phyloP scores from a whole-genome alignment of 768 basidiomycete species.

The Tubosaeta sp. region DNA sequence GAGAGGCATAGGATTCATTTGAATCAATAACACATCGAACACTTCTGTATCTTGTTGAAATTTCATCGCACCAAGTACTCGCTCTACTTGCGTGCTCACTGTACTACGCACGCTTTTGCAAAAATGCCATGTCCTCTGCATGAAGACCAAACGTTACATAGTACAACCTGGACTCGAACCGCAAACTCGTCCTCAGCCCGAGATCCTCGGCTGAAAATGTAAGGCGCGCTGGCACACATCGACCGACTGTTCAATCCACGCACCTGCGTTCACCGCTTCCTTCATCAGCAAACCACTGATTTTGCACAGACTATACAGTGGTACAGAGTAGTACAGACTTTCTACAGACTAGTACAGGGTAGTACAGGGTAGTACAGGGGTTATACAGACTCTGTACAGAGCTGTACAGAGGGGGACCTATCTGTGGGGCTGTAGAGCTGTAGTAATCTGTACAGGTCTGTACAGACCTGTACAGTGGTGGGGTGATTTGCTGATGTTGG shows the following conservation, averaged over 20 bases:
- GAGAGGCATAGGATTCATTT: background rate
- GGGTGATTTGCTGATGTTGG: no score
- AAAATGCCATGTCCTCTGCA: slow-evolving; percentile 48
- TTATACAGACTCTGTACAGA: no score
- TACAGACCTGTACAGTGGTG: no score
- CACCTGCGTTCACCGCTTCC: slow-evolving; percentile 48
- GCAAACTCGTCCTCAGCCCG: slow-evolving; percentile 41
- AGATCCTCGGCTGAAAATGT: slow-evolving; percentile 40
- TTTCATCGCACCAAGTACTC: no score
- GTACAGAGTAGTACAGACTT: no score
- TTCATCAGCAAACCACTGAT: no score
- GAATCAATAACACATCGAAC: background rate
- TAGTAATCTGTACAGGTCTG: no score
- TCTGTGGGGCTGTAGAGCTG: no score
- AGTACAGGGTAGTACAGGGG: no score
- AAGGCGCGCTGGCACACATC: background rate
- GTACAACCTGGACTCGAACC: slow-evolving; percentile 46
- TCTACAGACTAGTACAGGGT: no score
- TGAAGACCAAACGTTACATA: slow-evolving; percentile 49
- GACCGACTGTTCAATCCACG: background rate
- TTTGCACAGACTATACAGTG: no score
- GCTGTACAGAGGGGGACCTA: no score
- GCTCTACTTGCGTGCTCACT: slow-evolving; percentile 38
- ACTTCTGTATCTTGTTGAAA: background rate
- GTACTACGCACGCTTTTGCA: slow-evolving; percentile 41